Evolutionary conservation across 2,329 filamentous ascomycete species (phyloP), one percentile per base, ranked within the genome.

Genomic region (Coniochaeta hoffmannii): DNA sequence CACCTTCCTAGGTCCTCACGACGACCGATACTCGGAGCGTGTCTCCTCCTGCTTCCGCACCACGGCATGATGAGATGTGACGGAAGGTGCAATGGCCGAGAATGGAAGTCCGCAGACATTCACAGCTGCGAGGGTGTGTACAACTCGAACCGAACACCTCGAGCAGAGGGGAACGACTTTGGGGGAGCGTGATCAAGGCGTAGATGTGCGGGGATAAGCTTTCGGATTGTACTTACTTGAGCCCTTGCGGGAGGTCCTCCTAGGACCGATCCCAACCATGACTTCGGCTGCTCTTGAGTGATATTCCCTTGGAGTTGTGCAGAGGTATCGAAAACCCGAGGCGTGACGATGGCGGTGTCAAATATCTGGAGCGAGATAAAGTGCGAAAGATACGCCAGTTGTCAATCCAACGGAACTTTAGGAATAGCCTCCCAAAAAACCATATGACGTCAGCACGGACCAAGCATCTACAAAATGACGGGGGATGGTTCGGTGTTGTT

Each of bases 211-310:
- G 17, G 44, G 51, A 35, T 15, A 14, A 11, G 35, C 17, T 41
- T 32, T 10, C 15, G 9, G 17, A 19, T 50, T 38, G 44, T 31
- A 67, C 68, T 52, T 69, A 70, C 68, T 66, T 56, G 68, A 69
- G 51, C 69, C 68, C 64, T 68, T 70, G 66, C 86, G 83, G 73
- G 83, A 86, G 41, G 83, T 78, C 66, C 78, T 80, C 69, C 82
- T 83, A 60, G 85, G 81, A 67, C 82, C 81, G 59, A 85, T 64
- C 65, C 81, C 80, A 62, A 86, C 83, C 85, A 88, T 88, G 52
- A 56, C 71, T 62, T 14, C 12, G 31, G 2, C 8, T 32, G n/a
- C 9, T 46, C 41, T 15, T 46, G 24, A 9, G n/a, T 15, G 41
- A 2, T 46, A 12, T 12, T 46, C 41, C 41, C 19, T 44, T 28